These are phyloP conservation scores for Protea cynaroides DNA, from an alignment of 164 flowering plant genomes.

Conservation along the genomic window DNA sequence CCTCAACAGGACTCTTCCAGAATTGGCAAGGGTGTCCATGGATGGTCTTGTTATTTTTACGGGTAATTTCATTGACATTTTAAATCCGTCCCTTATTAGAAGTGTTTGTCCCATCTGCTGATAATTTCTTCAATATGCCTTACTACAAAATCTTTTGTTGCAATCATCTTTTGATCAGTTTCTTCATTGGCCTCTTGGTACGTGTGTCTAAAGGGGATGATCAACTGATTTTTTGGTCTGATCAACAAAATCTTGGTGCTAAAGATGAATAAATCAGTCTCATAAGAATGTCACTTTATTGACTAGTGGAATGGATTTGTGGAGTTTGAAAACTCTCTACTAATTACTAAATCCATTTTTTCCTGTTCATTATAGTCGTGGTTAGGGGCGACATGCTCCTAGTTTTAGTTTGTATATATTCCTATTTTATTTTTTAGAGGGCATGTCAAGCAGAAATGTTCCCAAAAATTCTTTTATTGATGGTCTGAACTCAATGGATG, in stretches of 20 bases:
- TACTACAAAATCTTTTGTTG: too few species aligned
- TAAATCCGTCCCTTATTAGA: neutral
- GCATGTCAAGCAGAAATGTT: too few species aligned
- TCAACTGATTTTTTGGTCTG: neutral
- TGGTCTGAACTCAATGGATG: too few species aligned
- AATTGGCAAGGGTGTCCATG: constrained; percentile 52
- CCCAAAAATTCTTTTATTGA: too few species aligned
- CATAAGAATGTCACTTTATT: neutral
- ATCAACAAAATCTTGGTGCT: neutral
- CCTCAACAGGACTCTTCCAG: constrained; percentile 64
- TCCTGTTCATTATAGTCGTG: too few species aligned
- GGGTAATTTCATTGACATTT: constrained; percentile 23
- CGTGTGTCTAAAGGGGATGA: neutral
- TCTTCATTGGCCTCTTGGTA: neutral
- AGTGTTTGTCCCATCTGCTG: neutral
- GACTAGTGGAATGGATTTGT: too few species aligned
- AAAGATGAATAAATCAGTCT: neutral
- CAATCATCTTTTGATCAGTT: too few species aligned
- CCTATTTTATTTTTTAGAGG: too few species aligned
- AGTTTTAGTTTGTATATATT: too few species aligned
- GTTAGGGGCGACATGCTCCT: too few species aligned
- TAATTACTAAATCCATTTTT: too few species aligned
- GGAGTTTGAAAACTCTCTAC: too few species aligned
- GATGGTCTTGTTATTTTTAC: constrained; percentile 57
- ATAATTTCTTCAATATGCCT: neutral